Evolutionary conservation across 2,329 filamentous ascomycete species (phyloP), one percentile per base, ranked within the genome.

Genomic region (Aspergillus sp.): DNA sequence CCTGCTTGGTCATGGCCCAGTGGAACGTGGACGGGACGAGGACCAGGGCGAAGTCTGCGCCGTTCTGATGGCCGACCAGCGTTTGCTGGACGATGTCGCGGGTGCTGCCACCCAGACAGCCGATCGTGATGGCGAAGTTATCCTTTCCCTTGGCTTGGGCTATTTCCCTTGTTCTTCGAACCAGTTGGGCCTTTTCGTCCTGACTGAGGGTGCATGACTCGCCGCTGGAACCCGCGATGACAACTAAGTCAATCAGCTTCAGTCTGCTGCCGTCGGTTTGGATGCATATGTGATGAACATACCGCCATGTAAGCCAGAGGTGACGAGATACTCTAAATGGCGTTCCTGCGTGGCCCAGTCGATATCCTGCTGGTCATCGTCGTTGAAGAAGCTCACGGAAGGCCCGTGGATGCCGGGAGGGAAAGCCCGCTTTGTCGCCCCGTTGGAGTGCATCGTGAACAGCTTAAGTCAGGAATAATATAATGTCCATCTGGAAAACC

Each of bases 41-140:
- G 13, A 91, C 83, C 49, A 93, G 80, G 9, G 87, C 88, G 68
- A 87, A 89, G 74, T 91, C 86, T 60, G 87, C 89, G 55, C 89
- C 89, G 50, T 84, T 81, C 44, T 82, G 77, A 66, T 83, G 82
- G 9, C 87, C 89, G 64, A 89, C 85, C 53, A 78, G 74, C 71
- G 87, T 90, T 55, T 87, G 80, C 60, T 85, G 79, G 71, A 81
- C 74, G 9, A 77, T 73, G 43, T 76, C 73, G 41, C 71, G 69
- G 4, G 78, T 80, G 59, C 64, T 70, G 22, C 70, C 67, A 48
- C 72, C 68, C 62, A 74, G 65, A 24, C 76, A 76, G 17, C 78
- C 78, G 30, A 77, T 64, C 8, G 76, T 77, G 53, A 79, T 73
- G 15, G 77, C 68, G 18, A 79, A 53, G 18, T 72, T 66, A 15